Percentiles rank a stretch among this genome's conserved stretches.
phyloP scores from a whole-genome alignment of 768 basidiomycete genomes.

The Boletellus emodensis region DNA sequence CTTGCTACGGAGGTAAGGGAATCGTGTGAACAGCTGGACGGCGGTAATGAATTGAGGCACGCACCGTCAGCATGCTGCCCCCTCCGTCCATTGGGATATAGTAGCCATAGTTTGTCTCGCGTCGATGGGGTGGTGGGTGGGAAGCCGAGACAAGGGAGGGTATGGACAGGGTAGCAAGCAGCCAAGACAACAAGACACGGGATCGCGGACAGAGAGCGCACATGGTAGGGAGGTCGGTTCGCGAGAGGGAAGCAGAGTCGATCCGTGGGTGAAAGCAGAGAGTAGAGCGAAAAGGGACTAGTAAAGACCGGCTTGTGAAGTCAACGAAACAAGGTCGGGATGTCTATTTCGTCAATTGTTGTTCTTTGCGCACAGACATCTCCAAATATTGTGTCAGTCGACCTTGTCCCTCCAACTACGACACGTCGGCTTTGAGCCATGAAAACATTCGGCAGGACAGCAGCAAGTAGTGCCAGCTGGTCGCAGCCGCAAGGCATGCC shows the following conservation, averaged over 20 bases:
- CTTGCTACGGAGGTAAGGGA: slow-evolving; percentile 36
- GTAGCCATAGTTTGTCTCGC: slow-evolving; percentile 44
- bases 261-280: background rate
- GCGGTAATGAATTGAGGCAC: slow-evolving; percentile 20
- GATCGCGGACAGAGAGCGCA: background rate
- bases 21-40: background rate
- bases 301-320: slow-evolving; percentile 7
- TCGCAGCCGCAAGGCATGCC: too few species aligned
- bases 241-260: background rate
- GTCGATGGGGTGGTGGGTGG: slow-evolving; percentile 13
- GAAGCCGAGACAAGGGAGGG: slow-evolving; percentile 10
- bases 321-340: background rate
- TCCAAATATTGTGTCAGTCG: too few species aligned
- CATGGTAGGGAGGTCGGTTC: slow-evolving; percentile 3
- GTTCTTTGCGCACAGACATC: background rate
- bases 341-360: background rate
- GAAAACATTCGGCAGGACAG: too few species aligned
- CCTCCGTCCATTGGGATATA: slow-evolving; percentile 53
- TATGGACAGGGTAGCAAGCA: slow-evolving; percentile 10
- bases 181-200: background rate
- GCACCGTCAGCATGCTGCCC: slow-evolving; percentile 70
- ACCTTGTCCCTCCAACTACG: too few species aligned
- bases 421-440: too few species aligned
- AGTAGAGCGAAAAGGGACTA: background rate
- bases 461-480: too few species aligned